Percentiles rank a stretch among this genome's conserved stretches.
phyloP scores from a whole-genome alignment of 2,329 filamentous ascomycete species.

The Chaetomiaceae sp. region DNA sequence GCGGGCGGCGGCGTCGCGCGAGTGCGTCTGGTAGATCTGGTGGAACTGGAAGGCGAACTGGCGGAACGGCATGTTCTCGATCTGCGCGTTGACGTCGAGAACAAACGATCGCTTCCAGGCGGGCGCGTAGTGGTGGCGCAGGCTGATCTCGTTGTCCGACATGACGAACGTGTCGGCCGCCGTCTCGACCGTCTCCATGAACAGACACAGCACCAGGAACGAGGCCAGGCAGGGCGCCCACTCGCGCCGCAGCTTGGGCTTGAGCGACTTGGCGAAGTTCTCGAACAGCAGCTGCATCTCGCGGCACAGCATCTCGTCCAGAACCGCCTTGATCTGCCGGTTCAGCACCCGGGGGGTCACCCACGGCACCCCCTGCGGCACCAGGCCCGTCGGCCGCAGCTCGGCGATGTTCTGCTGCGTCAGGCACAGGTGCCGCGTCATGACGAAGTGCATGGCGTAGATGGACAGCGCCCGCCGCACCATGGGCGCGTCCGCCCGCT shows the following conservation, averaged over 20 bases:
- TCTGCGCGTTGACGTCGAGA: conserved; percentile 42
- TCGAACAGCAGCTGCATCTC: conserved; percentile 49
- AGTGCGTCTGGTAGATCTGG: conserved; percentile 53
- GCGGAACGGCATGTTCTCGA: conserved; percentile 55
- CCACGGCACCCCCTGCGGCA: conserved; percentile 39
- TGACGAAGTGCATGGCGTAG: conserved; percentile 52
- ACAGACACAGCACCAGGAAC: conserved; percentile 51
- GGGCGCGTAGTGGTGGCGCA: conserved; percentile 33
- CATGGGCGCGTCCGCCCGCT: conserved; percentile 39
- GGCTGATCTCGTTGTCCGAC: conserved; percentile 44
- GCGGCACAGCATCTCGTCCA: conserved; percentile 48
- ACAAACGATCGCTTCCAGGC: conserved; percentile 38
- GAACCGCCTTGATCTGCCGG: conserved; percentile 50
- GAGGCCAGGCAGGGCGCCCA: conserved; percentile 53
- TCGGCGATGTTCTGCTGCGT: conserved; percentile 38
- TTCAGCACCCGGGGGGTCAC: conserved; percentile 50
- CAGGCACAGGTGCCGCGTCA: conserved; percentile 49
- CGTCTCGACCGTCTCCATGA: conserved; percentile 52
- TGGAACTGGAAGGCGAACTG: conserved; percentile 57
- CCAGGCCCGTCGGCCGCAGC: conserved; percentile 37
- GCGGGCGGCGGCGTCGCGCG: conserved; percentile 40
- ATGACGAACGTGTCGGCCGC: conserved; percentile 48
- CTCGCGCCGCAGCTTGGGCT: conserved; percentile 46
- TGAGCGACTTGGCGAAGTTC: conserved; percentile 46
- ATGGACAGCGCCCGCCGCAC: conserved; percentile 49